A percentile compares a stretch with the other conserved stretches of the same genome.
phyloP scores from a whole-genome alignment of 805 yeast species.

The Candida insectorum region DNA sequence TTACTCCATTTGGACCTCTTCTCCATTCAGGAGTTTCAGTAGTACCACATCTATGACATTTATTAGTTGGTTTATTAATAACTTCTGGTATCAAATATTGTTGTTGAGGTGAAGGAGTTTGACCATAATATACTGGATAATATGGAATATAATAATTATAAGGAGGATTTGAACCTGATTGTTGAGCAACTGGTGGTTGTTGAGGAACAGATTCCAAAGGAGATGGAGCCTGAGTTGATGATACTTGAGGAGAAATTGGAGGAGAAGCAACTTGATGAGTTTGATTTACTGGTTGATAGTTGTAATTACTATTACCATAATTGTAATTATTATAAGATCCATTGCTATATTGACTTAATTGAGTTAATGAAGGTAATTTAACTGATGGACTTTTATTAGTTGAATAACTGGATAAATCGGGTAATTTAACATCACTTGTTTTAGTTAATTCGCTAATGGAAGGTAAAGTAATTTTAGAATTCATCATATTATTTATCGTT shows the following conservation, averaged over 20 bases:
- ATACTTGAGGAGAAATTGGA: constrained; percentile 1
- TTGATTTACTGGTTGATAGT: constrained; percentile 1
- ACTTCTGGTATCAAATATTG: constrained; percentile 27
- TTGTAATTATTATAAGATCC: too few species aligned
- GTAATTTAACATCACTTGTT: constrained; percentile 8
- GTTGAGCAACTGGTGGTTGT: neutral
- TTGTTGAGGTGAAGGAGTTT: constrained; percentile 6
- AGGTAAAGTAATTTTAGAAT: constrained; percentile 19
- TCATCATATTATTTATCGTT: neutral
- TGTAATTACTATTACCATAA: too few species aligned
- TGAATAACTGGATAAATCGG: constrained; percentile 9
- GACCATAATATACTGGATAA: constrained; percentile 11
- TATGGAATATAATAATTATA: constrained; percentile 8
- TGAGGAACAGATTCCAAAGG: neutral
- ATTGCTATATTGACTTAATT: constrained; percentile 5
- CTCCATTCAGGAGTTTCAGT: constrained; percentile 47
- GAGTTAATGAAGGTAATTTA: constrained; percentile 6
- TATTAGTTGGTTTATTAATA: constrained; percentile 29
- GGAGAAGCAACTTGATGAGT: neutral
- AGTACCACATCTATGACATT: constrained; percentile 44
- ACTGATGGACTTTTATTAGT: constrained; percentile 2
- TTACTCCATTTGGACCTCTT: constrained; percentile 42
- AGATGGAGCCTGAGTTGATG: neutral
- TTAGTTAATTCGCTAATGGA: constrained; percentile 24
- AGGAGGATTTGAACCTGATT: neutral